Base-by-base conservation (phyloP, 495 filamentous ascomycete genomes). In the Aspergillus ostianus region DNA sequence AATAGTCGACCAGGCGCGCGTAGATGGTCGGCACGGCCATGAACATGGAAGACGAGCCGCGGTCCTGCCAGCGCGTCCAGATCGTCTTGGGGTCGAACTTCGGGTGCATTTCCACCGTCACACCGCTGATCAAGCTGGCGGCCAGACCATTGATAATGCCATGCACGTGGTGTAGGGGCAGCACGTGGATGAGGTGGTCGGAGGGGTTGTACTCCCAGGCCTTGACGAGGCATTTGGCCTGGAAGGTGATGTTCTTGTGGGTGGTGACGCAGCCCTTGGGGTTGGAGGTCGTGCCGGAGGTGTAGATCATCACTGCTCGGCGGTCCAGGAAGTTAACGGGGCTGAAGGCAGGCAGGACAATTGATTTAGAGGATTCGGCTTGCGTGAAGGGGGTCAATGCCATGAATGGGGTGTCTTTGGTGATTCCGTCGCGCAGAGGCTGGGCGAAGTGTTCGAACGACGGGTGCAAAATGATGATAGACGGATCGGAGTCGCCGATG, bases 11-110 rank as follows among this genome's bases (percentile, higher is more conserved):
- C 8, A 80, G 64, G 0, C 77, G 75, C 15, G 75, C 69, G 66
- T 80, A 80, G 56, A 80, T 77, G 20, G 77, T 80, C 13, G 77
- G 77, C 12, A 80, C 77, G 32, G 73, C 77, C 64, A 79, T 72
- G 61, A 79, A 78, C 71, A 77, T 70, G 29, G 74, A 77, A 20
- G 75, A 75, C 6, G 73, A 72, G 46, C 66, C 70, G 3, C 60
- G 53, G 21, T 72, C 70, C 55, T 73, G 66, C 76, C 76, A 79
- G 20, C 76, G 71, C 41, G 57, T 62, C 76, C 76, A 79, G 61
- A 78, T 78, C n/a, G 65, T 64, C 55, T 66, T 67, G 0, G 77
- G 74, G 49, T 79, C 77, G 53, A 80, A 80, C 47, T 78, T 78
- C 0, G 73, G 67, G 51, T 78, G 70, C 74, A 80, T 77, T 58